phyloP scores from a whole-genome alignment of 2,329 filamentous ascomycete species.

The Microsporum canis region DNA sequence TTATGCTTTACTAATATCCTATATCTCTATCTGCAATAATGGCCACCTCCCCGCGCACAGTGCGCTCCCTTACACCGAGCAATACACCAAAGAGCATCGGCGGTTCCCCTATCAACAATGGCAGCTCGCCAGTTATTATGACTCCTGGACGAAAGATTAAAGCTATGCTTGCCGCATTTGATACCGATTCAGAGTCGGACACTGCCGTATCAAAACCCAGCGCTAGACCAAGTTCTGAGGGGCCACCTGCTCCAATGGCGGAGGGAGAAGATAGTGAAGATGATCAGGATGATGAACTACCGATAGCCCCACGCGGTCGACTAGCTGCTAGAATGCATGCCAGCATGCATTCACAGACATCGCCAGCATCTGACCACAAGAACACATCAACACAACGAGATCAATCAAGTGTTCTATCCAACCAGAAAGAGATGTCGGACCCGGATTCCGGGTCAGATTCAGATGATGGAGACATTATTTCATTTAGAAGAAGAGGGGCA shows the following conservation, averaged over 20 bases:
- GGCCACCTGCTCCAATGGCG: not conserved
- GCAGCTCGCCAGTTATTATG: slow-evolving; percentile 25
- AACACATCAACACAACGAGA: slow-evolving; percentile 2
- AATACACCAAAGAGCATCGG: not conserved
- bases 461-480: slow-evolving; percentile 22
- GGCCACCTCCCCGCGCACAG: not conserved
- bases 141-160: slow-evolving; percentile 39
- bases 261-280: slow-evolving; percentile 24
- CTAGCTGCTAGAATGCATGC: slow-evolving; percentile 54
- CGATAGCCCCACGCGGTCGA: slow-evolving; percentile 48
- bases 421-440: not conserved
- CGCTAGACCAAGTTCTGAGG: not conserved
- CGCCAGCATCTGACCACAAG: slow-evolving; percentile 24
- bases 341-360: slow-evolving; percentile 25
- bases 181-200: slow-evolving; percentile 38
- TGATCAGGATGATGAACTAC: slow-evolving; percentile 36
- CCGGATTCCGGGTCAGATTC: not conserved
- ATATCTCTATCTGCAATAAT: not conserved
- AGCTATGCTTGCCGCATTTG: slow-evolving; percentile 40
- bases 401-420: not conserved
- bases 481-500: slow-evolving; percentile 19
- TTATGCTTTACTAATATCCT: not conserved
- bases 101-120: not conserved
- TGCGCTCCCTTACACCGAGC: not conserved
- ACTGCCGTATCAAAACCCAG: slow-evolving; percentile 10